Base-by-base conservation (phyloP, 2,329 filamentous ascomycete genomes). In the Verticillium alfalfae region DNA sequence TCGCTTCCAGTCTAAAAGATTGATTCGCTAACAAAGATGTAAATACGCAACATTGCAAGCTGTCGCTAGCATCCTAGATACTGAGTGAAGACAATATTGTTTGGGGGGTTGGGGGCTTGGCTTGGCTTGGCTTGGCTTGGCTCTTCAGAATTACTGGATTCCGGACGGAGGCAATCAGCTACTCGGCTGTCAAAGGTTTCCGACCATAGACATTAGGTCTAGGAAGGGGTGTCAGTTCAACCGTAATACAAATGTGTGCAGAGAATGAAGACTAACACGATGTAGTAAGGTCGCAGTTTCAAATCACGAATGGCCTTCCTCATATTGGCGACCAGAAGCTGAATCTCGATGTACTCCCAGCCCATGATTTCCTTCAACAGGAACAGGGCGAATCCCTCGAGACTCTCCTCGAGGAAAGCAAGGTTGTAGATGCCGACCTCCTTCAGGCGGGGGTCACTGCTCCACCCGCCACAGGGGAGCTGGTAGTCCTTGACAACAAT, bases 361-460 rank as follows among this genome's bases (percentile, higher is more conserved):
- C 66, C 65, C 65, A 72, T 66, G 9, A 74, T 62, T 52, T 70
- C 67, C 13, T 63, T 69, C 15, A 72, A 61, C 61, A 73, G 57
- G 38, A 67, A 71, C 22, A 69, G 61, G 3, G 66, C 70, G 38
- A 72, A 68, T 0, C 70, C 70, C 56, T 71, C 70, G 7, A 72
- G 55, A 41, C 70, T 70, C 45, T 69, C 61, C 5, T 70, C 69
- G 22, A 71, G 67, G 8, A 65, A 65, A 10, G 69, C 56, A 13
- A 63, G 65, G 34, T 70, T 69, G 41, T 65, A 67, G 10, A 63
- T 56, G 12, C 64, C 64, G 41, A 66, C 56, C 37, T 64, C 59
- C 36, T 49, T 55, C 18, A 63, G 54, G 15, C 39, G 38, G 12
- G 60, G 59, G 16, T 65, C 65, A 31, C 59, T 58, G 18, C 62